Conservation (phyloP, 2,329 filamentous ascomycete genomes). For the Pseudocercospora vitis region DNA sequence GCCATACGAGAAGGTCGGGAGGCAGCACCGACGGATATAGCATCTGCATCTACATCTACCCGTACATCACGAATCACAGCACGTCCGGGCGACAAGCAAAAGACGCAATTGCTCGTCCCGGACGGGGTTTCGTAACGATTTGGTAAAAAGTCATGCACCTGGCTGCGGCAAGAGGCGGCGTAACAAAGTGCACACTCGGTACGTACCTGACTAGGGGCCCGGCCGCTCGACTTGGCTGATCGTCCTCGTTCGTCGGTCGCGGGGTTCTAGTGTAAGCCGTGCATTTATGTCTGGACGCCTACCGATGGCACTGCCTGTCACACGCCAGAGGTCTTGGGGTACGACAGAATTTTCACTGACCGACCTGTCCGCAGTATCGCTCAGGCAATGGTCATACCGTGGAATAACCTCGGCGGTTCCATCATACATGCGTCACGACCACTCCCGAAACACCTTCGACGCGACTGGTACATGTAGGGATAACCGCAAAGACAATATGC, state of each 20-base stretch:
- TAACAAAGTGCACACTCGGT: not conserved
- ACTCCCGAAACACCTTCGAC: not conserved
- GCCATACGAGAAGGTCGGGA: not conserved
- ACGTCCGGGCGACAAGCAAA: not conserved
- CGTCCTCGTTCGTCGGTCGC: too few species aligned
- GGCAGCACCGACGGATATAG: constrained; percentile 1
- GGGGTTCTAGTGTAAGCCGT: too few species aligned
- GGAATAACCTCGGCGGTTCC: too few species aligned
- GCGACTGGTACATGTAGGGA: not conserved
- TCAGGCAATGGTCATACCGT: too few species aligned
- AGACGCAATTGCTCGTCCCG: not conserved
- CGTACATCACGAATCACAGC: not conserved
- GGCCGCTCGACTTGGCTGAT: too few species aligned
- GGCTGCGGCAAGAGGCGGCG: not conserved
- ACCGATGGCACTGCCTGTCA: too few species aligned
- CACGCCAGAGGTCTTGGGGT: too few species aligned
- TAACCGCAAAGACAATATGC: not conserved
- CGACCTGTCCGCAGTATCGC: too few species aligned
- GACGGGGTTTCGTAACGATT: not conserved
- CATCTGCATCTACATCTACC: not conserved
- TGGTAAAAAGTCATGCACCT: constrained; percentile 1
- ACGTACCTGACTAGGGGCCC: too few species aligned
- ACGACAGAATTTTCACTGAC: too few species aligned
- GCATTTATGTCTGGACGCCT: too few species aligned
- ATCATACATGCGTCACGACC: not conserved